Evolutionary conservation across 257 asterid species (phyloP).

Genomic region (Ilex aquifolium): DNA sequence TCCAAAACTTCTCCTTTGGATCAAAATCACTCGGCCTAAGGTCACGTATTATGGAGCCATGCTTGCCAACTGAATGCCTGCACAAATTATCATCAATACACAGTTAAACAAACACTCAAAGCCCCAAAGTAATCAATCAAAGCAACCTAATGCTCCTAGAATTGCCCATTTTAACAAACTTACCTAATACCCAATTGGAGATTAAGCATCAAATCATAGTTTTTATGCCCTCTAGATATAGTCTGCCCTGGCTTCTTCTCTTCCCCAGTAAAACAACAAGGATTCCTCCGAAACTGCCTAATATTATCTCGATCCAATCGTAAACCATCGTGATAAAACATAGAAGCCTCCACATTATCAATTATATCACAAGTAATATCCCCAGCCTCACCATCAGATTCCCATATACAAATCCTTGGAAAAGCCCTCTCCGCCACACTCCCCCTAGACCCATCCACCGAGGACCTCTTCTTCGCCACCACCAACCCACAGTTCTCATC

Average conservation of each 20-base stretch:
- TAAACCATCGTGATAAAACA: slow-evolving; percentile 55
- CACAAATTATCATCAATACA: slow-evolving; percentile 3
- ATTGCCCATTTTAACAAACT: neutral
- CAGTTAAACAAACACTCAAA: slow-evolving; percentile 12
- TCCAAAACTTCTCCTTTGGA: slow-evolving; percentile 90
- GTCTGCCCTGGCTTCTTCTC: slow-evolving; percentile 86
- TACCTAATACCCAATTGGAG: slow-evolving; percentile 97
- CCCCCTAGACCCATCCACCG: slow-evolving; percentile 43
- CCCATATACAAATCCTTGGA: slow-evolving; percentile 94
- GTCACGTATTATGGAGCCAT: slow-evolving; percentile 45
- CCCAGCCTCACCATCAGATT: slow-evolving; percentile 94
- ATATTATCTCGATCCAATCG: slow-evolving; percentile 48
- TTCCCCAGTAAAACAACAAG: slow-evolving; percentile 55
- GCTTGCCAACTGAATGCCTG: slow-evolving; percentile 81
- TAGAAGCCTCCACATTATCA: slow-evolving; percentile 77
- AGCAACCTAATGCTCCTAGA: neutral
- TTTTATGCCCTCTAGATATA: slow-evolving; percentile 88
- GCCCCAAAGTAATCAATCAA: neutral
- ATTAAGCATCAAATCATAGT: slow-evolving; percentile 91
- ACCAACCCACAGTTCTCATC: slow-evolving; percentile 55
- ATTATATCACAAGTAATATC: slow-evolving; percentile 94
- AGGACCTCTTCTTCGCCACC: slow-evolving; percentile 76
- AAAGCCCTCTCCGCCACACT: slow-evolving; percentile 50
- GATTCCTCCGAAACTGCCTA: slow-evolving; percentile 69
- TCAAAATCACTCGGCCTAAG: slow-evolving; percentile 75